Percentiles rank a stretch among this genome's conserved stretches.
These are phyloP conservation scores for Cucumis variabilis DNA, from an alignment of 331 rosid genomes.

Conservation along the genomic window DNA sequence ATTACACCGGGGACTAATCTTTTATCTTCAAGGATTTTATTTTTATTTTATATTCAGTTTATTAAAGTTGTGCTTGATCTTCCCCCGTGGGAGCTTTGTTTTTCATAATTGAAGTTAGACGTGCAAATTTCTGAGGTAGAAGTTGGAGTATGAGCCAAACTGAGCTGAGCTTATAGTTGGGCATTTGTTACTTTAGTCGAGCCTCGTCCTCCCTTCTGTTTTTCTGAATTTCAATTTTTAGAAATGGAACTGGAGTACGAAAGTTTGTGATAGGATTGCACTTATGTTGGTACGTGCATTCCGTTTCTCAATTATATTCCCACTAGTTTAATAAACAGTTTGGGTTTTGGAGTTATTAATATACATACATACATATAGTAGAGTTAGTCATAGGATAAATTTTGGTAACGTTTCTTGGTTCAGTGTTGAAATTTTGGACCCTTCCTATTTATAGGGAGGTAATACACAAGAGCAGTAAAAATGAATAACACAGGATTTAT, in stretches of 20 bases:
- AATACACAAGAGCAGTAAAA: no score
- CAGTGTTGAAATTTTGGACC: no score
- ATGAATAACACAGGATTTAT: no score
- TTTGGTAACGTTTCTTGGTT: no score
- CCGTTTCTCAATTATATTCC: background rate
- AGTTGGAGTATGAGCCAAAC: background rate
- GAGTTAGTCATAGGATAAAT: no score
- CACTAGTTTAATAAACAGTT: no score
- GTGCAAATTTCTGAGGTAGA: background rate
- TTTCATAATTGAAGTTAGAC: background rate
- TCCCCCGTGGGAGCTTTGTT: background rate
- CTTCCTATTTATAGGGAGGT: background rate
- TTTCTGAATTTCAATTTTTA: background rate
- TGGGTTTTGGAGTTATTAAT: no score
- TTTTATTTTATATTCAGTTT: background rate
- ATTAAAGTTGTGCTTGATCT: background rate
- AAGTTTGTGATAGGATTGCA: background rate
- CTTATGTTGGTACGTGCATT: background rate
- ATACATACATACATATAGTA: no score
- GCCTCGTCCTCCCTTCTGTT: background rate
- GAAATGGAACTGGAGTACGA: background rate
- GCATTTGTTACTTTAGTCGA: background rate
- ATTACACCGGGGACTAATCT: background rate
- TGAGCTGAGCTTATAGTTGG: background rate
- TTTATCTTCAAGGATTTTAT: background rate